Percentiles rank a stretch among this genome's conserved stretches.
Conservation (phyloP, 345 rosid genomes). For the Euphorbia peplus region DNA sequence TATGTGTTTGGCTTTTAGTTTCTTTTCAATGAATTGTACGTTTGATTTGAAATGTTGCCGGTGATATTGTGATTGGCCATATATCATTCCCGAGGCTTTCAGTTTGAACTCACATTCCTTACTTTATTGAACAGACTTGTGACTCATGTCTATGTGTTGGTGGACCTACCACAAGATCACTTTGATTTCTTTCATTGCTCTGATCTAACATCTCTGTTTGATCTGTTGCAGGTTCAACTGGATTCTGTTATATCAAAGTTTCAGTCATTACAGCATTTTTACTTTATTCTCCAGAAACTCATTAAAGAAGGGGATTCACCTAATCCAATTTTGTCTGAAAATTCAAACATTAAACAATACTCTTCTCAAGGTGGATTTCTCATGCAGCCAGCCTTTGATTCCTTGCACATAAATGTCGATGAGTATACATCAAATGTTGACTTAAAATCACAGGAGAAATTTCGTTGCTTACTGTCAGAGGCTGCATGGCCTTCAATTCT, state of each 20-base stretch:
- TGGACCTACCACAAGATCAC: not conserved
- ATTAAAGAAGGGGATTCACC: slow-evolving; percentile 55
- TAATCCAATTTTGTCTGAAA: slow-evolving; percentile 33
- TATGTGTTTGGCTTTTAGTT: not conserved
- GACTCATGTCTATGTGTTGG: not conserved
- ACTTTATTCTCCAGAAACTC: slow-evolving; percentile 73
- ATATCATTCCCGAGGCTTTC: not conserved
- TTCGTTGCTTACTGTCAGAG: slow-evolving; percentile 52
- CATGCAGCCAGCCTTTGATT: slow-evolving; percentile 52
- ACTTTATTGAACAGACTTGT: not conserved
- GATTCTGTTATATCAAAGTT: slow-evolving; percentile 60
- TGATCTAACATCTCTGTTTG: slow-evolving; percentile 18
- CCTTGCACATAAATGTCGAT: slow-evolving; percentile 33
- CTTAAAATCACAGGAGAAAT: slow-evolving; percentile 41
- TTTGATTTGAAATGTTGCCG: slow-evolving; percentile 4
- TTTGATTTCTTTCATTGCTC: not conserved
- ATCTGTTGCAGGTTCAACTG: slow-evolving; percentile 53
- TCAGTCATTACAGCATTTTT: slow-evolving; percentile 75
- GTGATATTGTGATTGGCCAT: not conserved
- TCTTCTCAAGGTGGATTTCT: slow-evolving; percentile 85
- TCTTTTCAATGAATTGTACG: not conserved
- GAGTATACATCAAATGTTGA: slow-evolving; percentile 32
- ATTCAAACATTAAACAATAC: slow-evolving; percentile 29
- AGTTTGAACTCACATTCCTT: not conserved
- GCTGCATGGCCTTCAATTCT: slow-evolving; percentile 60